Evolutionary conservation across 176 grass and related monocot genomes (phyloP), one percentile per base, ranked within the genome.

Genomic region (Phoenix dactylifera): DNA sequence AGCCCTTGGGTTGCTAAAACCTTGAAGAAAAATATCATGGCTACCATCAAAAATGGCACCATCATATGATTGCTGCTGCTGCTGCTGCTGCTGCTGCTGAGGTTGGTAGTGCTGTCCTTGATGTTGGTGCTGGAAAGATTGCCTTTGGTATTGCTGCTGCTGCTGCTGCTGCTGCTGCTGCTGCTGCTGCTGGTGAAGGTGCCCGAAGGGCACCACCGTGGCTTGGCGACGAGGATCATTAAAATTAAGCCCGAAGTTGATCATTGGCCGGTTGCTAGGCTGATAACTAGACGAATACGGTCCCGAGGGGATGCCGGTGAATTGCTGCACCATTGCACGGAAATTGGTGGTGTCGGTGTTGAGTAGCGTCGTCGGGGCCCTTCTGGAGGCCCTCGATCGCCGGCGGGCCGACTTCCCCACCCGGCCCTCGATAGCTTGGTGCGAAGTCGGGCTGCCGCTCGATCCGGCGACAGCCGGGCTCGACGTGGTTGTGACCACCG

Each of bases 271-370:
- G 51, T 48, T 65, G 29, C 54, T 65, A 20, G 51, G 39, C 1
- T 9, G 53, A 18, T 22, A 22, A 20, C 17, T 28, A 49, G 5
- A 65, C 66, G 77, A 55, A 16, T 55, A 71, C 15, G 74, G 39
- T 3, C 68, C 77, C 6, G 72, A 23, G 5, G 84, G 84, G 68
- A 92, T 87, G 54, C 93, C 93, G 9, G 93, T 98, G 81, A 98
- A 92, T 70, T 98, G 93, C 77, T 98, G 93, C 55, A 98, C 93
- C 93, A 98, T 98, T 55, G 84, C 85, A 9, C 93, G 87, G 63
- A 98, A 98, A 69, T 98, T 98, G 69, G 76, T 52, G 55, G 93
- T 89, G 81, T 98, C 87, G 14, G 93, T 98, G 81, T 92, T 98
- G 62, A 98, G 84, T 59, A 98, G 67, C 59, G 93, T 92, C 10